Base-by-base conservation (phyloP, 2,329 filamentous ascomycete species). In the Emergomyces pasteurianus region DNA sequence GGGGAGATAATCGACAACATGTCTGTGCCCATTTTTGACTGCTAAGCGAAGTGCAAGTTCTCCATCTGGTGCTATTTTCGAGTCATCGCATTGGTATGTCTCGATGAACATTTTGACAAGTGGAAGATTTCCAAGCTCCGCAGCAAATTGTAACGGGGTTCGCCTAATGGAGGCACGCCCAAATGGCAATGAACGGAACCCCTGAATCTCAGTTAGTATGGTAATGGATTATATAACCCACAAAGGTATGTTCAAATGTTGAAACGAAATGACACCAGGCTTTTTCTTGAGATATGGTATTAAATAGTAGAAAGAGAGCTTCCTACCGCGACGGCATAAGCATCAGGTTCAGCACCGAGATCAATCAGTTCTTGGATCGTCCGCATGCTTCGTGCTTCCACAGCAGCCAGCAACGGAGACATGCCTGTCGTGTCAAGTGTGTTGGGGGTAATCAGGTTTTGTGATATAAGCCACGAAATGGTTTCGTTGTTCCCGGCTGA, bases 41-140 rank as follows among this genome's bases (percentile, higher is more conserved):
- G 57, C 57, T 18, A 58, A 52, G 28, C 57, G 57, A 38, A 58
- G 57, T n/a, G 57, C 43, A 52, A 58, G 57, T 34, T 58, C 18
- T 21, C 57, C 57, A 28, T 58, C 42, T 18, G 57, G 57, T 42
- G 57, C 57, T n/a, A 58, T 50, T 28, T 58, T 50, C 18, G 57
- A 49, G 31, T 58, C 57, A 38, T 58, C 57, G 31, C 57, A 58
- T 46, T 58, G 28, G 8, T 52, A 58, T 12, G 34, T 38, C 43
- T 58, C 57, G n/a, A 58, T 58, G 31, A 58, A 58, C 42, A 58
- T 26, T 28, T 58, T 58, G 43, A 58, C 57, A 23, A 50, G 28
- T n/a, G 57, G 46, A 21, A 58, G 42, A 38, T 58, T 58, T 38
- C 57, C 57, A 34, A 49, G 57, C 43, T 23, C 42, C 2, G 57